These are phyloP conservation scores for Physcia stellaris DNA, from an alignment of 495 filamentous ascomycete genomes.

Conservation along the genomic window DNA sequence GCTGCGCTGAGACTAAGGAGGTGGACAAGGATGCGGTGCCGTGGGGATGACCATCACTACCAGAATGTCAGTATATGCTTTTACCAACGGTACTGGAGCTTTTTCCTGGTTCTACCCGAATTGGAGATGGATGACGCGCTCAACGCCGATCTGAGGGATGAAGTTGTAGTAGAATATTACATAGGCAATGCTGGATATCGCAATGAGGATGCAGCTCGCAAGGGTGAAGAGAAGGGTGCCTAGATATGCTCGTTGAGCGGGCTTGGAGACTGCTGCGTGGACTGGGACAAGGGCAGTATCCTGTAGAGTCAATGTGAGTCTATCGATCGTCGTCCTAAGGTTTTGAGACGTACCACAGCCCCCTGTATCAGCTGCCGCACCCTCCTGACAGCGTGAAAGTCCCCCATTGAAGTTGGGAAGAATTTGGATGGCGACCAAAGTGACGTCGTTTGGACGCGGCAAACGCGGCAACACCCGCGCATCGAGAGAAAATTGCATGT, in stretches of 20 bases:
- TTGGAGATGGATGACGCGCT: conserved; percentile 62
- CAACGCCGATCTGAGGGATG: conserved; percentile 57
- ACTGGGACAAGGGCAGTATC: conserved; percentile 24
- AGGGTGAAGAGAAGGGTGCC: conserved; percentile 49
- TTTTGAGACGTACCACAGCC: background rate
- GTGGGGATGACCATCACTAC: conserved; percentile 29
- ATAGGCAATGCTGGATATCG: conserved; percentile 53
- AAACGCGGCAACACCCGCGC: too few species aligned
- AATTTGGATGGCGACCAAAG: too few species aligned
- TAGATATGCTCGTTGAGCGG: conserved; percentile 58
- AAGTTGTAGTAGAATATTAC: conserved; percentile 67
- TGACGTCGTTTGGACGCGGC: too few species aligned
- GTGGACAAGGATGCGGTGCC: conserved; percentile 27
- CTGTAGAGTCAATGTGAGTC: conserved; percentile 4
- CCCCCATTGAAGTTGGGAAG: too few species aligned
- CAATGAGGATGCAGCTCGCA: conserved; percentile 44
- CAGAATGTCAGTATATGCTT: background rate
- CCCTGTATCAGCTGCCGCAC: too few species aligned
- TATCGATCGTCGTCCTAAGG: too few species aligned
- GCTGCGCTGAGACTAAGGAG: conserved; percentile 29
- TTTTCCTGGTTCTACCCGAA: conserved; percentile 45
- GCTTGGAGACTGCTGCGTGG: conserved; percentile 45
- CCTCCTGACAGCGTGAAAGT: too few species aligned
- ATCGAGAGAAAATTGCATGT: too few species aligned
- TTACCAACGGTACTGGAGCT: background rate